Evolutionary conservation across 306 rosid genomes (phyloP), one percentile per base, ranked within the genome.

Genomic region (Prunus mume): DNA sequence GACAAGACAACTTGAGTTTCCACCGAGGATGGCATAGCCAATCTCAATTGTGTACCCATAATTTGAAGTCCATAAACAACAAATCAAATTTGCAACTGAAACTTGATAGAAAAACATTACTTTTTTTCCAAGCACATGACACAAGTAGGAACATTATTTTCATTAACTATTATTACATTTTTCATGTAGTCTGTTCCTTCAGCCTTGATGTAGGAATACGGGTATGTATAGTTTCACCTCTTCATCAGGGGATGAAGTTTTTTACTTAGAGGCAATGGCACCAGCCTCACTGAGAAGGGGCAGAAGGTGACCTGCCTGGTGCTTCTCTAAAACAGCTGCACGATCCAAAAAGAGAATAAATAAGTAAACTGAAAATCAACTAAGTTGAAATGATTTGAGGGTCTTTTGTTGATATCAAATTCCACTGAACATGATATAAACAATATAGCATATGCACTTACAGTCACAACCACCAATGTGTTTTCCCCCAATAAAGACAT

Each of bases 401-500:
- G 32, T 46, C 15, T 5, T 12, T 51, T 41, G 32, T 2, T 58
- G 12, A 38, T 54, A 65, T 6, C 73, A 28, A 2, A 3, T 49
- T 9, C 15, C 41, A 74, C 12, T 25, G 13, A 46, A 32, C 0
- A 50, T 9, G 56, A 57, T 55, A 66, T 5, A 28, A 65, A n/a
- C 51, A 65, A 76, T 18, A 63, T 2, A 66, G 20, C 58, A 20
- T 55, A 56, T 64, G 56, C 50, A 52, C 86, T 78, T 81, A 81
- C 90, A 54, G 72, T 83, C 86, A 46, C 85, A 83, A 5, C 90
- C 90, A 69, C 90, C 90, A 34, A 86, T 63, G 71, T 83, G 85
- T 32, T 93, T 87, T 50, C 91, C 91, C 65, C 85, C 96, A 32
- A 93, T 89, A 70, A 90, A 90, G 80, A 93, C 98, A 14, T 86